Conservation (phyloP, 768 basidiomycete species). For the Dentipellis sp. region DNA sequence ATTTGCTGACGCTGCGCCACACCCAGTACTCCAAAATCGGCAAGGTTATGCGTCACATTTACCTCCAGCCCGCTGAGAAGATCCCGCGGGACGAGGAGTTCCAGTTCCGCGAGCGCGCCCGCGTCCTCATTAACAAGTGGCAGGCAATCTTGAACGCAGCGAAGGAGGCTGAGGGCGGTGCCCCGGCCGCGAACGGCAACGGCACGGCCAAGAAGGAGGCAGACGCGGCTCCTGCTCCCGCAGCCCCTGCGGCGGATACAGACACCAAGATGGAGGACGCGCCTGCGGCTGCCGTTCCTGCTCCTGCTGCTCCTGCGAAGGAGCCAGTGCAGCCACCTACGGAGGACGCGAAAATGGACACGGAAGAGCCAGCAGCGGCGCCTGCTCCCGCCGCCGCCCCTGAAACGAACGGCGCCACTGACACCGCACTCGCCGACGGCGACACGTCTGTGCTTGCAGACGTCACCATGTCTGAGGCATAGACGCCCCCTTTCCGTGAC, state of each 20-base stretch:
- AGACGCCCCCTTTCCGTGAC: background rate
- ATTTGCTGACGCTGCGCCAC: constrained; percentile 1
- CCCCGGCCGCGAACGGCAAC: constrained; percentile 15
- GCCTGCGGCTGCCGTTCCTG: constrained; percentile 16
- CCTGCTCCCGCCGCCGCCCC: constrained; percentile 8
- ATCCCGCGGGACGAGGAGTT: constrained; percentile 61
- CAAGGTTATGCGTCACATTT: constrained; percentile 86
- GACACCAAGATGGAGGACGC: constrained; percentile 4
- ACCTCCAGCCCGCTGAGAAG: constrained; percentile 39
- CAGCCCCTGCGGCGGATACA: background rate
- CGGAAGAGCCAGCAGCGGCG: constrained; percentile 18
- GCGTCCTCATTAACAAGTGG: constrained; percentile 64
- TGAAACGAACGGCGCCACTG: constrained; percentile 11
- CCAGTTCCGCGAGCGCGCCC: constrained; percentile 64
- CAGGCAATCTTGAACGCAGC: constrained; percentile 39
- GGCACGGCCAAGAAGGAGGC: constrained; percentile 1
- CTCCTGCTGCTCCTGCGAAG: constrained; percentile 12
- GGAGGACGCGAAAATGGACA: constrained; percentile 25
- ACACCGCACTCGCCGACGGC: constrained; percentile 13
- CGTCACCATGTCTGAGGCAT: constrained; percentile 21
- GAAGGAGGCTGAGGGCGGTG: constrained; percentile 12
- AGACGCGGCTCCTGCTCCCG: constrained; percentile 17
- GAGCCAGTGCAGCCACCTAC: constrained; percentile 5
- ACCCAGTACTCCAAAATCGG: constrained; percentile 70
- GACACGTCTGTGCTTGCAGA: constrained; percentile 19